Evolutionary conservation across 108 stramenopile genomes (phyloP), one percentile per base, ranked within the genome.

Genomic region (Discostella stelligeroides): DNA sequence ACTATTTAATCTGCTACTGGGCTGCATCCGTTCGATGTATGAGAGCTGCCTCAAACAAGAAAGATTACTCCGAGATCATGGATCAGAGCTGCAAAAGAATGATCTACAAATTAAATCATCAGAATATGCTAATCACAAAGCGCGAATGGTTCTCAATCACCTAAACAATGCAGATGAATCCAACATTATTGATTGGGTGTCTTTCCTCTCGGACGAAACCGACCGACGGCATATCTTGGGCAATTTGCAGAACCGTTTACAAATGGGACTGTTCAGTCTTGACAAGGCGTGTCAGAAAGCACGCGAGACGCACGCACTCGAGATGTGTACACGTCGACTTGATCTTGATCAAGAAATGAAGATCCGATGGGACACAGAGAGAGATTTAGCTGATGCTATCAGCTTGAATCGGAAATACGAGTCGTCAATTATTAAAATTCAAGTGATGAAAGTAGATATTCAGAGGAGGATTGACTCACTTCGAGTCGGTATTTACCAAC

Each of bases 31-130:
- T 51, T 40, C 67, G 5, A 59, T 62, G 0, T 80, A 73, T 40
- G 79, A 80, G 46, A 80, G 57, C 25, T 80, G 79, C 39, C 51
- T 80, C 0, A 38, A 14, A 4, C 79, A 80, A 69, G 79, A 80
- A 38, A 80, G 41, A 7, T 58, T 73, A 13, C 67, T 80, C 17
- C 42, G 25, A 27, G 57, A 63, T 7, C 59, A 80, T 47, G 57
- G 66, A 23, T 73, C 72, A 30, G 72, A 53, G 40, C 17, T 80
- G 47, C 67, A 60, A 29, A 34, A 24, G 42, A 80, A 69, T 47
- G 66, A 58, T 20, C 49, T 7, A 50, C 34, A 53, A 30, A 38
- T 69, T 14, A 54, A 68, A 2, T 45, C 66, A 56, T 15, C 11
- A 12, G 57, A 76, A 0, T 20, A 61, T 20, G 57, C 42, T n/a